Evolutionary conservation across 306 rosid genomes (phyloP).

Genomic region (Cicer yamashitae): DNA sequence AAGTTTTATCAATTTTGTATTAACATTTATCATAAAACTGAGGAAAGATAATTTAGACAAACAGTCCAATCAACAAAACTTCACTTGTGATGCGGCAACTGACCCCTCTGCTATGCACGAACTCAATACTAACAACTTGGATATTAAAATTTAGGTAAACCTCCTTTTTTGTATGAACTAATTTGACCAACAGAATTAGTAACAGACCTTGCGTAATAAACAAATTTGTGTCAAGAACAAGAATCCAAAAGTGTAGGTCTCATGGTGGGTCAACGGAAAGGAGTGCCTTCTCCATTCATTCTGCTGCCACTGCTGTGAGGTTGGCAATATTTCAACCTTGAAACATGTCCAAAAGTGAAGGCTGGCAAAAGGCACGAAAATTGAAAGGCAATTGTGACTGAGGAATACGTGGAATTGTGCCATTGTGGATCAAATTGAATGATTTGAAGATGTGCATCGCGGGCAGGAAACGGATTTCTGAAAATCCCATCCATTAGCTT

Average conservation of each 20-base stretch:
- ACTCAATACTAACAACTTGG: slow-evolving; percentile 53
- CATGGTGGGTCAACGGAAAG: slow-evolving; percentile 87
- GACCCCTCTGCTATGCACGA: slow-evolving; percentile 57
- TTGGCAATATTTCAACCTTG: slow-evolving; percentile 75
- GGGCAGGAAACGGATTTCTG: slow-evolving; percentile 74
- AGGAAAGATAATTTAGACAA: slow-evolving; percentile 29
- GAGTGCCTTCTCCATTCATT: slow-evolving; percentile 80
- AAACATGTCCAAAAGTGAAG: slow-evolving; percentile 77
- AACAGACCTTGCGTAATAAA: slow-evolving; percentile 94
- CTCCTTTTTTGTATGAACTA: slow-evolving; percentile 74
- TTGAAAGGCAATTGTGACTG: slow-evolving; percentile 78
- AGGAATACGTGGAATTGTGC: slow-evolving; percentile 79
- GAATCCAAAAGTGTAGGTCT: slow-evolving; percentile 92
- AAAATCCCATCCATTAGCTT: slow-evolving; percentile 86
- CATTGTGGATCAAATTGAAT: slow-evolving; percentile 76
- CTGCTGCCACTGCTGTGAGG: slow-evolving; percentile 87
- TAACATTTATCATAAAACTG: slow-evolving; percentile 13
- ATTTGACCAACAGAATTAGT: slow-evolving; percentile 83
- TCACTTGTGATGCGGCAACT: slow-evolving; percentile 43
- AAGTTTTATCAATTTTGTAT: slow-evolving; percentile 25
- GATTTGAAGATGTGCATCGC: slow-evolving; percentile 77
- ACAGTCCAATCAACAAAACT: slow-evolving; percentile 51
- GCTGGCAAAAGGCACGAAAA: slow-evolving; percentile 82
- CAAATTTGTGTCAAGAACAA: slow-evolving; percentile 93
- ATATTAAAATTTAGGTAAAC: slow-evolving; percentile 62